phyloP scores from a whole-genome alignment of 331 rosid genomes.

The Spiraea crenata region DNA sequence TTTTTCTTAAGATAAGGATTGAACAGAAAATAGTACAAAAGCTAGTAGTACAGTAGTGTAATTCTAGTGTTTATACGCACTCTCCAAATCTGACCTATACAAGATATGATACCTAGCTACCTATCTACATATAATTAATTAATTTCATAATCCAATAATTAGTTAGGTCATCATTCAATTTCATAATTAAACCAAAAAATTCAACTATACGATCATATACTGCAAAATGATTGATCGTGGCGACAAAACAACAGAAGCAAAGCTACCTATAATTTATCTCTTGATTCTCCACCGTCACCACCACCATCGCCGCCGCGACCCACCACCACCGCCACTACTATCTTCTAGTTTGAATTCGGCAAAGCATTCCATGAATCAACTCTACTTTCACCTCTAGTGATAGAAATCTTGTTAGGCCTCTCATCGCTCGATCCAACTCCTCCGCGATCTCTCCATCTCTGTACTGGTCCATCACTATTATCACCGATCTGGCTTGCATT shows the following conservation, averaged over 20 bases:
- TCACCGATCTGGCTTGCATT: not conserved
- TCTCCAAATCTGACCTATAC: too few species aligned
- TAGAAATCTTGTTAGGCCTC: not conserved
- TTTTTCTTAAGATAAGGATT: too few species aligned
- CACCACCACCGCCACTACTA: slow-evolving; percentile 31
- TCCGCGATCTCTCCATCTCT: not conserved
- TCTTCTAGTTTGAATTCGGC: slow-evolving; percentile 46
- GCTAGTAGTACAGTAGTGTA: too few species aligned
- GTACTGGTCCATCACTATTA: not conserved
- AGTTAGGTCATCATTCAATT: not conserved
- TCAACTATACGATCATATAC: slow-evolving; percentile 1
- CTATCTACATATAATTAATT: not conserved
- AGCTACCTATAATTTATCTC: not conserved
- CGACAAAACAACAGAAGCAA: slow-evolving; percentile 1
- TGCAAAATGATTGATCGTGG: slow-evolving; percentile 23
- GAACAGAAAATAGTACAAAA: too few species aligned
- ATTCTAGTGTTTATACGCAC: too few species aligned
- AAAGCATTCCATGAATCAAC: slow-evolving; percentile 73
- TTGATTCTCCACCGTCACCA: slow-evolving; percentile 21
- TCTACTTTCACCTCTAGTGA: slow-evolving; percentile 50
- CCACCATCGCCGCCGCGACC: slow-evolving; percentile 25
- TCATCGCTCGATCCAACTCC: slow-evolving; percentile 12
- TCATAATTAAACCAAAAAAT: not conserved
- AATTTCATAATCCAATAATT: not conserved
- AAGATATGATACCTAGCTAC: not conserved